Base-by-base conservation (phyloP, 2,329 filamentous ascomycete species). In the Aspergillus sp. region DNA sequence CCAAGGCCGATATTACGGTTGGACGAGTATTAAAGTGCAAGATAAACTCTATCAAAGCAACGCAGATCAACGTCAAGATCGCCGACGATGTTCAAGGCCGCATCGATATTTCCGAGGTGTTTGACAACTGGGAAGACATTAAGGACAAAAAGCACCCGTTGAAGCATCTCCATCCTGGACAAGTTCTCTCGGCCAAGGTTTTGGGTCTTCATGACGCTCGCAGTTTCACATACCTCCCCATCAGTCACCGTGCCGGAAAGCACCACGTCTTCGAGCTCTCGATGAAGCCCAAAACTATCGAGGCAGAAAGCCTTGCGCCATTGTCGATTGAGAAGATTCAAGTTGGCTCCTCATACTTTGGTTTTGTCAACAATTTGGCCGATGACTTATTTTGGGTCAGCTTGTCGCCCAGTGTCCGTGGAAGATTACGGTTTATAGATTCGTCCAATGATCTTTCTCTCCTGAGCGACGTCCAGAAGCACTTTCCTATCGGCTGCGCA, bases 401-500 rank as follows among this genome's bases (percentile, higher is more conserved):
- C 72, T 79, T 99, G 23, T 92, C 93, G 1, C 93, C 95, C 7
- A 92, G 90, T 56, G 88, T 99, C 17, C 89, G 93, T 62, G 95
- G 95, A 59, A 88, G 93, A 54, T 87, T 99, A 59, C 87, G 88
- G 57, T 85, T 90, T 64, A 87, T 95, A 75, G 93, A 98, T 72
- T 87, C 95, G 8, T 93, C 92, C 0, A 91, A 97, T 70, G 93
- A 98, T 74, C 80, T 96, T 51, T 91, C 92, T 7, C 84, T 91
- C 58, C 81, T 97, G 41, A 86, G 89, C 34, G 87, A 97, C 69
- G 80, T 97, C 3, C 84, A 88, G 52, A 84, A 86, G 65, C 91
- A 92, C 76, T 98, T 96, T 76, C 94, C 95, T 0, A 77, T 97
- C 45, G 95, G 95, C n/a, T 95, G 91, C 50, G 95, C 93, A 5